Percentiles rank a stretch among this genome's conserved stretches.
phyloP scores from a whole-genome alignment of 352 stramenopile genomes.

The Pythium plurisporium region DNA sequence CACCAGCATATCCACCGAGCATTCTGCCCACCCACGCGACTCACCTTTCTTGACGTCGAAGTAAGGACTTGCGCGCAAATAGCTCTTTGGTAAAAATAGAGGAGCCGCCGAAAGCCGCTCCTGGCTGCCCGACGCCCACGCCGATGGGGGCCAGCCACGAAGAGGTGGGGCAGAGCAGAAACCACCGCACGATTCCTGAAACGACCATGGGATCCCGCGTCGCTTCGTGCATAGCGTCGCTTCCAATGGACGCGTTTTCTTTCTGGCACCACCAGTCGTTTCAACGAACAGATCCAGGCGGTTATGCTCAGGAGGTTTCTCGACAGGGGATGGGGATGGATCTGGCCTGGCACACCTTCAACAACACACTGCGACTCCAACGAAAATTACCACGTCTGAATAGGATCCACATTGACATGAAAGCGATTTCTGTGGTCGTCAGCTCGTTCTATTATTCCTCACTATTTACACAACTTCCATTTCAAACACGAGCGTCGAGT shows the following conservation, averaged over 20 bases:
- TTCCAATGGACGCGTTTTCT: constrained; percentile 5
- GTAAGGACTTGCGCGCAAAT: constrained; percentile 18
- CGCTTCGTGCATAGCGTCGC: constrained; percentile 7
- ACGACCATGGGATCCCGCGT: constrained; percentile 9
- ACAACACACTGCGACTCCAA: no score
- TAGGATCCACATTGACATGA: background rate
- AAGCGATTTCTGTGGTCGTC: background rate
- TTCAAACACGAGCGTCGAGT: constrained; percentile 93
- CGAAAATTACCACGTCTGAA: background rate
- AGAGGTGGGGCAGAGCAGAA: background rate
- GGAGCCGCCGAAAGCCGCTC: no score
- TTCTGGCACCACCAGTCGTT: background rate
- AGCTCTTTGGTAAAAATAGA: constrained; percentile 29
- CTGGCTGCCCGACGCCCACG: no score
- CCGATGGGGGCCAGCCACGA: background rate
- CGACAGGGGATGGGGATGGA: no score
- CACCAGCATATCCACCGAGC: background rate
- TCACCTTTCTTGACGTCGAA: constrained; percentile 5
- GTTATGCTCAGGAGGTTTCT: constrained; percentile 3
- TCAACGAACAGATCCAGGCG: background rate
- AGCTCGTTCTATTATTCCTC: constrained; percentile 10
- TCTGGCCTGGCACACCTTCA: no score
- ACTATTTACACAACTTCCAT: constrained; percentile 84
- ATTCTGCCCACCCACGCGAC: background rate
- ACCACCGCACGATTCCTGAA: constrained; percentile 5